Percentiles rank a stretch among this genome's conserved stretches.
phyloP scores from a whole-genome alignment of 768 basidiomycete species.

The Holtermannia corniformis region DNA sequence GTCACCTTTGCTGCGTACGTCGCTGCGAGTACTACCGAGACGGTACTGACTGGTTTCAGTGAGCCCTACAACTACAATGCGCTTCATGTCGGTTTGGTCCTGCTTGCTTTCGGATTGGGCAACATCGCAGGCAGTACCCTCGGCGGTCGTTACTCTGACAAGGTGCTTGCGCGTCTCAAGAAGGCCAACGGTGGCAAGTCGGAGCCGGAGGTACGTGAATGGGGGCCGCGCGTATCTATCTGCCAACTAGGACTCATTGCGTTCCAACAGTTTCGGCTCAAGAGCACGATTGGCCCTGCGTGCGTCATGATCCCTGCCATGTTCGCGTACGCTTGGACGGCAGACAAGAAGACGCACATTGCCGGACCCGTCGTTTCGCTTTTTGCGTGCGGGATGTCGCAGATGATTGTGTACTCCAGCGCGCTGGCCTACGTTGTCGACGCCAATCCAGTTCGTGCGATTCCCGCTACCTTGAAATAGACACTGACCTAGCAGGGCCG shows the following conservation, averaged over 20 bases:
- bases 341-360: slow-evolving; percentile 54
- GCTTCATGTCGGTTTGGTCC: slow-evolving; percentile 62
- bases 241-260: too few species aligned
- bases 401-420: slow-evolving; percentile 61
- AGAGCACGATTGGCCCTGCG: slow-evolving; percentile 47
- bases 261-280: slow-evolving; percentile 67
- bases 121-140: slow-evolving; percentile 50
- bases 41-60: slow-evolving; percentile 7
- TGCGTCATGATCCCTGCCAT: slow-evolving; percentile 48
- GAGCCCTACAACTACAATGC: slow-evolving; percentile 57
- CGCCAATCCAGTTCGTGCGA: slow-evolving; percentile 50
- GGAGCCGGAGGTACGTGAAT: slow-evolving; percentile 55
- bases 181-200: slow-evolving; percentile 46
- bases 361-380: slow-evolving; percentile 62
- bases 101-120: slow-evolving; percentile 62
- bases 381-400: slow-evolving; percentile 63
- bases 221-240: not conserved
- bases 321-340: slow-evolving; percentile 68
- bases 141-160: slow-evolving; percentile 56
- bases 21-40: not conserved
- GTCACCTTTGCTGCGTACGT: slow-evolving; percentile 51
- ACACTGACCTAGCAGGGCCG: slow-evolving; percentile 46
- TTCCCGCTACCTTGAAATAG: not conserved
- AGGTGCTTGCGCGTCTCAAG: slow-evolving; percentile 45
- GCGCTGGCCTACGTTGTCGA: slow-evolving; percentile 80